These are phyloP conservation scores for Sherardia arvensis DNA, from an alignment of 257 asterid species.

Conservation along the genomic window DNA sequence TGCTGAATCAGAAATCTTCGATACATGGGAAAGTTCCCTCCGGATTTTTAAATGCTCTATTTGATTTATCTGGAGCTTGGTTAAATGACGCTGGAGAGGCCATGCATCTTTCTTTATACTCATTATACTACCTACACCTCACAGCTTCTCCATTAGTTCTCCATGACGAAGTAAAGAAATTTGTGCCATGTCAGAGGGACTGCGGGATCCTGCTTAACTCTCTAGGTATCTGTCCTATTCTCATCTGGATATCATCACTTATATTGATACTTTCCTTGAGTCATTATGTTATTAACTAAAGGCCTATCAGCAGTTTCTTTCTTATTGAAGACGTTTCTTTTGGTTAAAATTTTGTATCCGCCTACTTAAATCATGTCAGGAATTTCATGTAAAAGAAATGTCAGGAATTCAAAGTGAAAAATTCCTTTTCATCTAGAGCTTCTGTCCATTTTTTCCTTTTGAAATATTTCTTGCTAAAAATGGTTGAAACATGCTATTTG, in stretches of 20 bases:
- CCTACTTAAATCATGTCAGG: neutral
- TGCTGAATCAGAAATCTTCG: slow-evolving; percentile 83
- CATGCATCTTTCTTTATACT: slow-evolving; percentile 70
- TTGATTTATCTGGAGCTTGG: slow-evolving; percentile 92
- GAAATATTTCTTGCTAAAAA: neutral
- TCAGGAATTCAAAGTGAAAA: neutral
- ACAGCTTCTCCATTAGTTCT: slow-evolving; percentile 77
- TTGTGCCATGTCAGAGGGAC: slow-evolving; percentile 83
- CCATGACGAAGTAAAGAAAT: slow-evolving; percentile 79
- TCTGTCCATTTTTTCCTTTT: neutral
- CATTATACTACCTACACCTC: slow-evolving; percentile 79
- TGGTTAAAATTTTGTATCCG: neutral
- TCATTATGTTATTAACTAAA: no score
- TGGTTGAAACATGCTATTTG: neutral
- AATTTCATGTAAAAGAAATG: neutral
- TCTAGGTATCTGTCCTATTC: slow-evolving; percentile 45
- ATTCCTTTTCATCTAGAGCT: neutral
- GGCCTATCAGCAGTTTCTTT: neutral
- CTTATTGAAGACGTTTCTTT: neutral
- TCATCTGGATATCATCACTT: neutral
- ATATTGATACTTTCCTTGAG: neutral
- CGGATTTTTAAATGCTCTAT: slow-evolving; percentile 76
- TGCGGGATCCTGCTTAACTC: slow-evolving; percentile 87
- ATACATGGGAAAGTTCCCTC: slow-evolving; percentile 93
- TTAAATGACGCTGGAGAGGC: slow-evolving; percentile 83